Evolutionary conservation across 2,329 filamentous ascomycete genomes (phyloP).

Genomic region (Pseudogymnoascus pannorum): DNA sequence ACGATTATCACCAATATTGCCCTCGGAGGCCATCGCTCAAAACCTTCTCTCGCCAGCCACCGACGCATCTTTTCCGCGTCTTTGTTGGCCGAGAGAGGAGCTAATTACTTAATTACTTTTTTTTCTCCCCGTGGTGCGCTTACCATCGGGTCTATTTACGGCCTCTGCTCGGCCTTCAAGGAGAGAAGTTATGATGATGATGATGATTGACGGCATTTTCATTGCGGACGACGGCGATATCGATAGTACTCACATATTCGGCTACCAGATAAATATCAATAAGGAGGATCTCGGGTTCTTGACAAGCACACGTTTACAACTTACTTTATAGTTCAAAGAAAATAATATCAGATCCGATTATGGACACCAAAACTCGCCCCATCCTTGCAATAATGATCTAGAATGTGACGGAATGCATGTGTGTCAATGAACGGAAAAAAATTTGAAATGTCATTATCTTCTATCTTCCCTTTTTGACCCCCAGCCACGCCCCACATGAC

Average conservation of each 20-base stretch:
- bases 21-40: neutral
- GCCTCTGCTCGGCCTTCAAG: neutral
- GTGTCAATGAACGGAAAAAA: neutral
- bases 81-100: neutral
- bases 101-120: neutral
- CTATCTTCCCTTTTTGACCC: constrained; percentile 4
- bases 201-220: neutral
- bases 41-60: neutral
- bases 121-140: neutral
- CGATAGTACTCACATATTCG: neutral
- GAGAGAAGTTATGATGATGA: neutral
- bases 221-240: neutral
- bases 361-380: neutral
- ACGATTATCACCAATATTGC: neutral
- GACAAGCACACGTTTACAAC: neutral
- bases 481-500: neutral
- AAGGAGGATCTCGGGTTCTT: neutral
- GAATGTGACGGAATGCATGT: neutral
- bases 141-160: neutral
- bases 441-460: constrained; percentile 8
- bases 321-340: neutral
- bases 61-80: neutral
- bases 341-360: neutral
- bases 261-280: neutral
- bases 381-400: neutral